Percentiles rank a stretch among this genome's conserved stretches.
Conservation (phyloP, 2,329 filamentous ascomycete genomes). For the Cladosporium austrohemisphaericum region DNA sequence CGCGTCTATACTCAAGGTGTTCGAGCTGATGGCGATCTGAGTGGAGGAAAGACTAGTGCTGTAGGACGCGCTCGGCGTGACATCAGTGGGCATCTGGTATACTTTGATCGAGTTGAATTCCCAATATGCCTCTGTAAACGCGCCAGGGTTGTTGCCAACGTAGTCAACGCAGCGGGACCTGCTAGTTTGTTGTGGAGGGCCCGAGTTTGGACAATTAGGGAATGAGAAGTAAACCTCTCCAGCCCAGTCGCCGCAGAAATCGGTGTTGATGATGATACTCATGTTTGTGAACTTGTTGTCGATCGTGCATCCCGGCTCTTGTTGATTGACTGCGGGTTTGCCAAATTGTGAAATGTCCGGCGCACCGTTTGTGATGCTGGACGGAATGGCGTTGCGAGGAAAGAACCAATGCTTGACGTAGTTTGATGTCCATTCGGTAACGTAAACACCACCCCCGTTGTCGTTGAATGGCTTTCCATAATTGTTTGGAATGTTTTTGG, state of each 20-base stretch:
- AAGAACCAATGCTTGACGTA: conserved; percentile 37
- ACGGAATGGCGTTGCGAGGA: conserved; percentile 31
- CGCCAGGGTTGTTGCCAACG: conserved; percentile 31
- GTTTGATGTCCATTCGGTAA: conserved; percentile 34
- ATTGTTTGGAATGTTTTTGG: conserved; percentile 28
- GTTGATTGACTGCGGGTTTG: conserved; percentile 61
- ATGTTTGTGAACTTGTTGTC: conserved; percentile 37
- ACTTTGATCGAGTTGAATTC: conserved; percentile 40
- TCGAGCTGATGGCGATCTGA: conserved; percentile 19
- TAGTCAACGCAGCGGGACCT: conserved; percentile 29
- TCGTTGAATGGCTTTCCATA: conserved; percentile 32
- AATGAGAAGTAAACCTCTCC: conserved; percentile 30
- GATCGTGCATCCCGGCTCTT: conserved; percentile 34
- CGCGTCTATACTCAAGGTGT: conserved; percentile 23
- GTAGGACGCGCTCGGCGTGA: conserved; percentile 24
- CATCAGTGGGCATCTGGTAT: conserved; percentile 33
- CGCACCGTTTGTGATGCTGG: conserved; percentile 40
- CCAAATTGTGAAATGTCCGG: conserved; percentile 63
- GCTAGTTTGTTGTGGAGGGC: conserved; percentile 17
- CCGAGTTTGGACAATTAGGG: conserved; percentile 28
- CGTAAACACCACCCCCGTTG: conserved; percentile 34
- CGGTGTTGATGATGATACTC: conserved; percentile 39
- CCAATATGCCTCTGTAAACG: conserved; percentile 38
- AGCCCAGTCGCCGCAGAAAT: conserved; percentile 39
- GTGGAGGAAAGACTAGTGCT: conserved; percentile 27